Percentiles rank a stretch among this genome's conserved stretches.
These are phyloP conservation scores for Leccinum disarticulatum DNA, from an alignment of 768 basidiomycete genomes.

Conservation along the genomic window DNA sequence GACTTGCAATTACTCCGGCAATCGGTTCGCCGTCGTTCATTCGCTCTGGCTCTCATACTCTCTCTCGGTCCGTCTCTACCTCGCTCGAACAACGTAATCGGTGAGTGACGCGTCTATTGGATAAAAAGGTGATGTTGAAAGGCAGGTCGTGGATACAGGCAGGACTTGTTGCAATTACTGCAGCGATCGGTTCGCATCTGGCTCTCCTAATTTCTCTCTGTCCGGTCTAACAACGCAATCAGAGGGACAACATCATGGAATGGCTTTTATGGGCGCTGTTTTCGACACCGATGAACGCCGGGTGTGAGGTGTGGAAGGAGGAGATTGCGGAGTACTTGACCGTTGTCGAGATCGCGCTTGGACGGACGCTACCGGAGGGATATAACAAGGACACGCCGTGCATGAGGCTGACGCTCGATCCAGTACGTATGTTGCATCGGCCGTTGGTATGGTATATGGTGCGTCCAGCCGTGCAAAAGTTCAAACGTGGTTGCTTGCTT, in stretches of 20 bases:
- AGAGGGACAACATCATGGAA: conserved; percentile 50
- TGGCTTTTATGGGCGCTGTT: conserved; percentile 72
- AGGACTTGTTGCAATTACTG: no score
- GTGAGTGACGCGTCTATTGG: no score
- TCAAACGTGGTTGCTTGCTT: neutral
- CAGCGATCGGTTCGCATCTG: no score
- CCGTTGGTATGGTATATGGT: conserved; percentile 64
- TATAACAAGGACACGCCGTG: conserved; percentile 38
- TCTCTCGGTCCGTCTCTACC: no score
- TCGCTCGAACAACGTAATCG: no score
- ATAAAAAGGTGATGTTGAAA: no score
- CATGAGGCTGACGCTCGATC: conserved; percentile 57
- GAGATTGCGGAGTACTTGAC: conserved; percentile 51
- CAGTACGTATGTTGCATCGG: conserved; percentile 52
- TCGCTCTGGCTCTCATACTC: no score
- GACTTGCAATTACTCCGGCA: no score
- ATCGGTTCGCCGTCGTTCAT: no score
- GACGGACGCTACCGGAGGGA: conserved; percentile 42
- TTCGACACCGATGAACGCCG: conserved; percentile 36
- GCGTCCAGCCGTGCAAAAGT: neutral
- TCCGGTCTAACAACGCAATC: conserved; percentile 2
- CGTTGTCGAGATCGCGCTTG: conserved; percentile 40
- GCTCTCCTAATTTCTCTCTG: no score
- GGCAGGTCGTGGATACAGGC: no score
- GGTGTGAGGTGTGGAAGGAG: conserved; percentile 42